These are phyloP conservation scores for Raphanus raphanistrum DNA, from an alignment of 345 rosid genomes.

Conservation along the genomic window DNA sequence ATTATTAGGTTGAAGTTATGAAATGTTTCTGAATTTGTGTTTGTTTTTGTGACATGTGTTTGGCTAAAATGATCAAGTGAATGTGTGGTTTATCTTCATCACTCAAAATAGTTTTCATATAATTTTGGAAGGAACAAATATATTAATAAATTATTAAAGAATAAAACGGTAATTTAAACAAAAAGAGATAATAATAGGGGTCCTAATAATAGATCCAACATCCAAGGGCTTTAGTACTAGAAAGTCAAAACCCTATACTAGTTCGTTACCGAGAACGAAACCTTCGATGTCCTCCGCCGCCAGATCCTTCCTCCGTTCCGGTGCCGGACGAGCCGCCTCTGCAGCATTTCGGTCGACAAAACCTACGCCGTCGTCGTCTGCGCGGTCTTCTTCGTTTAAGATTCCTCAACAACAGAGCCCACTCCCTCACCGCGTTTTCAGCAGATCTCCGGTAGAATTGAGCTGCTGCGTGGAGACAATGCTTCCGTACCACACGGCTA, in stretches of 20 bases:
- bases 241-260: constrained; percentile 10
- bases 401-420: constrained; percentile 52
- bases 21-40: too few species aligned
- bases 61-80: too few species aligned
- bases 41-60: too few species aligned
- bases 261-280: neutral
- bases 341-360: constrained; percentile 41
- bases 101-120: too few species aligned
- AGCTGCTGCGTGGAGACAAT: constrained; percentile 76
- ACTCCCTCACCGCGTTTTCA: constrained; percentile 56
- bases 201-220: too few species aligned
- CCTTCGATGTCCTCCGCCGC: constrained; percentile 66
- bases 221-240: too few species aligned
- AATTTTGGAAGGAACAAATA: too few species aligned
- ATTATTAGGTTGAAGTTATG: neutral
- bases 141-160: too few species aligned
- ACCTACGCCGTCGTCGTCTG: constrained; percentile 31
- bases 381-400: constrained; percentile 50
- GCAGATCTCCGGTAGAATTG: constrained; percentile 84
- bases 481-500: constrained; percentile 85
- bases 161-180: too few species aligned
- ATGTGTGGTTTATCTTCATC: too few species aligned
- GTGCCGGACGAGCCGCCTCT: constrained; percentile 41
- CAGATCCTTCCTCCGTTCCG: constrained; percentile 62
- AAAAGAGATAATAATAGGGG: too few species aligned